Base-by-base conservation (phyloP, 2,329 filamentous ascomycete genomes). In the Diplodia corticola region DNA sequence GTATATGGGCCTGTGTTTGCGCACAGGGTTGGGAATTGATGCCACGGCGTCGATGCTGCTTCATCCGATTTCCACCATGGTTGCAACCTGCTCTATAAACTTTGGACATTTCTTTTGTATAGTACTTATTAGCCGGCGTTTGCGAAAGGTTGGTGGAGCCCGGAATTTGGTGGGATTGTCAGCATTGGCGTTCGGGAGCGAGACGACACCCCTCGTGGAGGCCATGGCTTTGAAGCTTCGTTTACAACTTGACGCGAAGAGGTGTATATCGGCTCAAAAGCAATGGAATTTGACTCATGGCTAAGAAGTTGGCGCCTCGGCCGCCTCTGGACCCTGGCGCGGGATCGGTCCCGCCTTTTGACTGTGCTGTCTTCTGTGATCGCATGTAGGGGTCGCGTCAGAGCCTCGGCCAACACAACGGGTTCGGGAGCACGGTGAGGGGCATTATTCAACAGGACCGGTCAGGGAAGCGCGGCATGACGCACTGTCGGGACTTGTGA, bases 161-260 rank as follows among this genome's bases (percentile, higher is more conserved):
- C 28, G 63, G 63, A n/a, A 48, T 35, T n/a, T 30, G 22, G 61
- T 35, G 50, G 63, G 28, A 37, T 49, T 49, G 37, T 24, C 57
- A 55, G 63, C 51, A 54, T 44, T 35, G 63, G 63, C 63, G 63
- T 65, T 65, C 48, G 40, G 50, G 37, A 55, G 28, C 50, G 63
- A 49, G 44, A 49, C 10, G n/a, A 28, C 48, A 44, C 57, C 40
- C 26, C 40, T 35, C 24, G 7, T 10, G 53, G 20, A 30, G 55
- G 55, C 22, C 55, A 46, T 46, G 55, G 44, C 44, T 49, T 61
- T 49, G 57, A 24, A 46, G 55, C 55, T 46, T 44, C 44, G 24
- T 49, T 61, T 49, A 44, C 37, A 46, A 37, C 55, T 46, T 44
- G 57, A 35, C 13, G 33, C n/a, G 40, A 33, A 22, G 44, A 30